phyloP scores from a whole-genome alignment of 192 early-diverging fungal genomes.

The Rhizoclosmatium globosum region DNA sequence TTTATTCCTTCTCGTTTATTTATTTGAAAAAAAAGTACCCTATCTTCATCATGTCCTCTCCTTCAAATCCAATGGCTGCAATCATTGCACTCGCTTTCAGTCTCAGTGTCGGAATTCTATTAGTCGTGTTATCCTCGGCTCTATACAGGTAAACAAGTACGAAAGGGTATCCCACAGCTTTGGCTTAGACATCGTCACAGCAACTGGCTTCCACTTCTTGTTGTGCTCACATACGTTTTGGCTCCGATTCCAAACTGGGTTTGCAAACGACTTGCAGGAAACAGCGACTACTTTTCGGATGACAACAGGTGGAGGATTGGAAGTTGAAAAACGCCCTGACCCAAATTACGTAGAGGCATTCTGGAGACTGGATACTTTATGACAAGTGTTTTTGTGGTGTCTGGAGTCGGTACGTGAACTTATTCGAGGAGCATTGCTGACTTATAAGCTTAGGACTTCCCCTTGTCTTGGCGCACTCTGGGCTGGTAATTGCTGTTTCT shows the following conservation, averaged over 20 bases:
- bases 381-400: conserved; percentile 90
- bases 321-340: conserved; percentile 20
- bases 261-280: conserved; percentile 74
- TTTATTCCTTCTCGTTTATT: not conserved
- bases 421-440: not conserved
- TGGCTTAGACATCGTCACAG: conserved; percentile 46
- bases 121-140: conserved; percentile 95
- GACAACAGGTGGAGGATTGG: conserved; percentile 67
- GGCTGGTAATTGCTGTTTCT: conserved; percentile 61
- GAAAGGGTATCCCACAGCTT: not conserved
- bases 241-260: conserved; percentile 93
- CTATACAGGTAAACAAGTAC: conserved; percentile 74
- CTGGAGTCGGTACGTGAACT: conserved; percentile 80
- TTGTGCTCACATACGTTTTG: conserved; percentile 90
- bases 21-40: too few species aligned
- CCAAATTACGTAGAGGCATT: conserved; percentile 52
- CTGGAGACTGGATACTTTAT: conserved; percentile 77
- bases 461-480: conserved; percentile 82
- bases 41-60: conserved; percentile 13
- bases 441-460: conserved; percentile 63
- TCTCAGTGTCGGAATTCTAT: conserved; percentile 88
- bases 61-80: conserved; percentile 53
- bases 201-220: conserved; percentile 96
- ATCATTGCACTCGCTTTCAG: conserved; percentile 93
- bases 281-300: conserved; percentile 47